Percentiles rank a stretch among this genome's conserved stretches.
Evolutionary conservation across 495 filamentous ascomycete genomes (phyloP).

Genomic region (Thermothielavioides terrestris): DNA sequence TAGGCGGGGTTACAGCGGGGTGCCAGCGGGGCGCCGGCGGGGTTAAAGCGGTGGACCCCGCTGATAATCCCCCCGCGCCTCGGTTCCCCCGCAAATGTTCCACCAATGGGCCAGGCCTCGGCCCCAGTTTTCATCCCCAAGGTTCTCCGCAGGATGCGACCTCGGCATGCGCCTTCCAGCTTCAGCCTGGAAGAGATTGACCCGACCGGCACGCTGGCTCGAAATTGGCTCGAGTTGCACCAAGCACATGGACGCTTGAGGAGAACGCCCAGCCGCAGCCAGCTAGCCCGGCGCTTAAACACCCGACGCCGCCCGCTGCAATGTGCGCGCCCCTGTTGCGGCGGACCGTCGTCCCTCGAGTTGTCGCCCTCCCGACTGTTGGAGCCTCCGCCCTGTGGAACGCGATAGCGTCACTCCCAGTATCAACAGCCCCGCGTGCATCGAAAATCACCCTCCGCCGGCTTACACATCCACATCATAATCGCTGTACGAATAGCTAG

Average conservation of each 20-base stretch:
- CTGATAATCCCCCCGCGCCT: background rate
- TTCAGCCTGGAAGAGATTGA: slow-evolving; percentile 2
- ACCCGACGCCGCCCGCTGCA: background rate
- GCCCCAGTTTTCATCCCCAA: slow-evolving; percentile 5
- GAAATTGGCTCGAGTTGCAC: background rate
- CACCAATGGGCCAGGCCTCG: slow-evolving; percentile 10
- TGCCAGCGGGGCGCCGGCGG: background rate
- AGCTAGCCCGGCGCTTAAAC: background rate
- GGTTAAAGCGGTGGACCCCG: too few relatives aligned
- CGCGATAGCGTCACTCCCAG: background rate
- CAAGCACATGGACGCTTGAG: background rate
- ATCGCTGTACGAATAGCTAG: slow-evolving; percentile 17
- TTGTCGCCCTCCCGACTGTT: background rate
- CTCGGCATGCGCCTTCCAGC: background rate
- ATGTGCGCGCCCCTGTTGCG: background rate
- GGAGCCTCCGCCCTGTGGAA: background rate
- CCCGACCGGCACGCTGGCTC: slow-evolving; percentile 8
- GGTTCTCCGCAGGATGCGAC: background rate
- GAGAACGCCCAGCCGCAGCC: too few relatives aligned
- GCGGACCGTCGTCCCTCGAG: background rate
- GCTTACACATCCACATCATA: slow-evolving; percentile 10
- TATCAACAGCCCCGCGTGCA: background rate
- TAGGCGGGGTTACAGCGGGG: background rate
- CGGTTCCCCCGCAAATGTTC: slow-evolving; percentile 11
- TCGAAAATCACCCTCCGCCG: background rate